A percentile compares a stretch with the other conserved stretches of the same genome.
These are phyloP conservation scores for Cryphonectria naterciae DNA, from an alignment of 2,329 filamentous ascomycete genomes.

Conservation along the genomic window DNA sequence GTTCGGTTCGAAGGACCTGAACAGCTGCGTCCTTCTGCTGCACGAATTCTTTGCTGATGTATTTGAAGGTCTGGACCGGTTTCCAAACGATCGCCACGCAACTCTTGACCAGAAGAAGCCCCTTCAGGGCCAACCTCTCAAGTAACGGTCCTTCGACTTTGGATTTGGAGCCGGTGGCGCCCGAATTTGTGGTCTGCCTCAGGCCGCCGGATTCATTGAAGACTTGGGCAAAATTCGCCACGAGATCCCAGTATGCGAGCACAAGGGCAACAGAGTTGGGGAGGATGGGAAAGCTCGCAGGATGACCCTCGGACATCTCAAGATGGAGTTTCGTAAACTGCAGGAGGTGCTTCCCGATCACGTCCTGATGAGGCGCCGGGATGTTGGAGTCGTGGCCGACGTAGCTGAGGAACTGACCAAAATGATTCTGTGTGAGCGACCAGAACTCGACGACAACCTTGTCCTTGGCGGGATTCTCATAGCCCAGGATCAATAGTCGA, in stretches of 20 bases:
- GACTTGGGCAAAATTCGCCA: slow-evolving; percentile 74
- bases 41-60: slow-evolving; percentile 73
- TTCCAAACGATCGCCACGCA: slow-evolving; percentile 86
- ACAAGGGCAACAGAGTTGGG: slow-evolving; percentile 79
- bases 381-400: slow-evolving; percentile 60
- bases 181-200: slow-evolving; percentile 45
- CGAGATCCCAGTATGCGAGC: slow-evolving; percentile 82
- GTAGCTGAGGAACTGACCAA: slow-evolving; percentile 73
- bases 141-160: slow-evolving; percentile 66
- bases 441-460: slow-evolving; percentile 79
- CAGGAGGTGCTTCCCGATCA: slow-evolving; percentile 83
- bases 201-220: slow-evolving; percentile 67
- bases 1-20: slow-evolving; percentile 68
- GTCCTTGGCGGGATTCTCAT: slow-evolving; percentile 81
- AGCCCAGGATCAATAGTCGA: slow-evolving; percentile 78
- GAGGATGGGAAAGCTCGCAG: slow-evolving; percentile 80
- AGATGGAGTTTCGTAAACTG: slow-evolving; percentile 92
- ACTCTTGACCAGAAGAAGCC: slow-evolving; percentile 77
- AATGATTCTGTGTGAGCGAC: slow-evolving; percentile 75
- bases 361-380: slow-evolving; percentile 57
- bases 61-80: slow-evolving; percentile 81
- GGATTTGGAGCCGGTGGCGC: slow-evolving; percentile 46
- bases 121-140: slow-evolving; percentile 82
- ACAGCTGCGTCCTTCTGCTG: slow-evolving; percentile 75
- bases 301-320: slow-evolving; percentile 78